Percentiles rank a stretch among this genome's conserved stretches.
phyloP scores from a whole-genome alignment of 768 basidiomycete genomes.

The Trametes cubensis region DNA sequence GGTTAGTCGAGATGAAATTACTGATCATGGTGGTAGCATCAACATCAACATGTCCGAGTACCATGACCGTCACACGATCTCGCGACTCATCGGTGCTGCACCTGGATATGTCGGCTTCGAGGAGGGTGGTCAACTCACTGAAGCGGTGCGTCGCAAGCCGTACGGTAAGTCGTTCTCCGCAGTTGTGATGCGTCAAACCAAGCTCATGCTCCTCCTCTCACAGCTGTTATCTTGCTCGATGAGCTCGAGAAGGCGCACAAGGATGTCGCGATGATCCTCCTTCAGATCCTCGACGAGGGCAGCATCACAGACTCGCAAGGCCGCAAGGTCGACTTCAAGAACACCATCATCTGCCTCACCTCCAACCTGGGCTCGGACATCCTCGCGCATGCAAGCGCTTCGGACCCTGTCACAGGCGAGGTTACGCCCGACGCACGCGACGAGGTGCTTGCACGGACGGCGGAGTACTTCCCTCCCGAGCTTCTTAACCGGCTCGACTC shows the following conservation, averaged over 20 bases:
- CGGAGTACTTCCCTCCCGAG: conserved; percentile 87
- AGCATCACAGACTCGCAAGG: conserved; percentile 86
- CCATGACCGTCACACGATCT: conserved; percentile 90
- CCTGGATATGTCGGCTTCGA: conserved; percentile 88
- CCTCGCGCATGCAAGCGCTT: conserved; percentile 68
- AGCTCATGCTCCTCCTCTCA: neutral
- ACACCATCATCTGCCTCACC: conserved; percentile 90
- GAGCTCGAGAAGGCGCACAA: conserved; percentile 85
- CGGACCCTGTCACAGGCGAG: conserved; percentile 55
- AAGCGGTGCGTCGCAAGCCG: conserved; percentile 63
- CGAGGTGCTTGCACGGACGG: conserved; percentile 73
- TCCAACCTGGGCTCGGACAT: conserved; percentile 82
- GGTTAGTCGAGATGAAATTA: neutral
- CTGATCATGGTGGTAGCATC: conserved; percentile 49
- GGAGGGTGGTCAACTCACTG: conserved; percentile 70
- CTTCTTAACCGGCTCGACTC: conserved; percentile 88
- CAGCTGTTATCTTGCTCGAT: conserved; percentile 68
- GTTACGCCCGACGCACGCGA: conserved; percentile 63
- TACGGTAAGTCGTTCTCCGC: conserved; percentile 43
- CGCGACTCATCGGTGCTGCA: conserved; percentile 87
- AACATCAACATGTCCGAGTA: conserved; percentile 98
- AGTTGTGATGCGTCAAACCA: too few relatives aligned
- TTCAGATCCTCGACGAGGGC: conserved; percentile 92
- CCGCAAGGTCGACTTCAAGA: conserved; percentile 92
- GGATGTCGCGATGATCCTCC: conserved; percentile 88